Base-by-base conservation (phyloP, 495 filamentous ascomycete genomes). In the Pyrenopolyporus hunteri region DNA sequence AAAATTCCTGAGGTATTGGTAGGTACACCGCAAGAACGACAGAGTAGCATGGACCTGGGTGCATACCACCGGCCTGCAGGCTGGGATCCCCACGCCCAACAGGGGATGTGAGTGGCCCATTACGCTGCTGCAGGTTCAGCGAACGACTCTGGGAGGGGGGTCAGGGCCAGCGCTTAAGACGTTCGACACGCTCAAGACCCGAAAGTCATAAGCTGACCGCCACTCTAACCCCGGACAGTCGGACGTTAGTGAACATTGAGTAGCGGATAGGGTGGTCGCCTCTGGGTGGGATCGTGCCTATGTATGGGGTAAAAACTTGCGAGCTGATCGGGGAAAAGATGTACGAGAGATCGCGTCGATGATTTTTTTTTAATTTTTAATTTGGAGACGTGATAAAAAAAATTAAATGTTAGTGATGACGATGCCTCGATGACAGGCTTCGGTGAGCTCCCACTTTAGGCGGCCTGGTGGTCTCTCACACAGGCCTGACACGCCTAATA, bases 131-230 rank as follows among this genome's bases (percentile, higher is more conserved):
- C 46, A 66, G 50, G 66, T 59, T 52, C 51, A 66, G 56, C 53
- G 47, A 14, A 45, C 40, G 22, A 39, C 59, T 13, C 36, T 17
- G 45, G 13, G 36, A 45, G 50, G 52, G 39, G 35, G 39, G 50
- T 11, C 33, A 22, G n/a, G 29, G 31, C 43, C 22, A 46, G 53
- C 33, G 45, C 26, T 63, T 36, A 60, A 63, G 37, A 49, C 16
- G n/a, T n/a, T n/a, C n/a, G n/a, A n/a, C n/a, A 51, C 36, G n/a
- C n/a, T n/a, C 51, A 55, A 61, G 47, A 55, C 32, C 16, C 39
- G 17, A 63, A 63, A 64, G 40, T 71, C 66, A 56, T 71, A 69
- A 65, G 66, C 66, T 71, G 69, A 71, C 69, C 69, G 69, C 69
- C 53, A 66, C 57, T 71, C 66, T 57, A 43, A 26, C 39, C 48